These are phyloP conservation scores for Silene coronaria DNA, from an alignment of 179 eudicot species.

Conservation along the genomic window DNA sequence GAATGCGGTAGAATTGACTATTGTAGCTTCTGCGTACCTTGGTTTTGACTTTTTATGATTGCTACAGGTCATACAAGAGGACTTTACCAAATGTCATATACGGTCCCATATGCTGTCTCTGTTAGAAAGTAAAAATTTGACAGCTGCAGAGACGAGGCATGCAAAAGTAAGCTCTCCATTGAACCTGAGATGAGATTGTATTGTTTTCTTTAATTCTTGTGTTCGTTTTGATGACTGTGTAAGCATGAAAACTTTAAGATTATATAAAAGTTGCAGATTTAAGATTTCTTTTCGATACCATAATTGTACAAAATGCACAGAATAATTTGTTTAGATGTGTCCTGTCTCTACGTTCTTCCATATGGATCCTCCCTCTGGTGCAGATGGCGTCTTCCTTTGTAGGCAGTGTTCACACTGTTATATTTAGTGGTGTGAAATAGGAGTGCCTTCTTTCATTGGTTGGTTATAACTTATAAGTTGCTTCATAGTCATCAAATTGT, in stretches of 20 bases:
- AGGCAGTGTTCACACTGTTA: neutral
- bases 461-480: neutral
- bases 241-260: neutral
- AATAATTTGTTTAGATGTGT: neutral
- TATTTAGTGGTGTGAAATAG: neutral
- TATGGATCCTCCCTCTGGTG: neutral
- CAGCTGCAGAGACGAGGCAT: conserved; percentile 31
- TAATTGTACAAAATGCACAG: neutral
- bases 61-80: conserved; percentile 77
- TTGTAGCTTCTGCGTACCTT: conserved; percentile 4
- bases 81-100: conserved; percentile 75
- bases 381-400: neutral
- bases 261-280: neutral
- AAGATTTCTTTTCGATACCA: neutral
- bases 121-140: conserved; percentile 39
- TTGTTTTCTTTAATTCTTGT: neutral
- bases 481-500: neutral
- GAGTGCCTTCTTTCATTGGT: neutral
- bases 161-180: conserved; percentile 59
- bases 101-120: conserved; percentile 62
- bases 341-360: neutral
- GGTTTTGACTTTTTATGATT: neutral
- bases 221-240: neutral
- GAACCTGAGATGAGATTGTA: neutral
- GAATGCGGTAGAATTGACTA: neutral